Conservation (phyloP, 2,329 filamentous ascomycete genomes). For the Acephala macrosclerotiorum region DNA sequence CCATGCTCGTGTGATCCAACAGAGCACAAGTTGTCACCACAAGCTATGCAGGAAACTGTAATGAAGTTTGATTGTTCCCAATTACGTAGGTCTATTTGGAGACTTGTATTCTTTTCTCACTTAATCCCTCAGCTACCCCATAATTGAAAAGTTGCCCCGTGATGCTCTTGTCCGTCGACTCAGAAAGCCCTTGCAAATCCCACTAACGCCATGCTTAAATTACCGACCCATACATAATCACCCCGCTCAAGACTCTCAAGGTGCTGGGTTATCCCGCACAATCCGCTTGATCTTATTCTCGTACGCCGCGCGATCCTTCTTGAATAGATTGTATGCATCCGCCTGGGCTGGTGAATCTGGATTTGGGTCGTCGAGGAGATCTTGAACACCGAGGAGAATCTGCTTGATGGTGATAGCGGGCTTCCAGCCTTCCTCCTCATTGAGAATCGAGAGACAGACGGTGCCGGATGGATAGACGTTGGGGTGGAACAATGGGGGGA, state of each 20-base stretch:
- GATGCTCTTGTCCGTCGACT: not conserved
- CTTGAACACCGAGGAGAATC: slow-evolving; percentile 94
- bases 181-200: slow-evolving; percentile 24
- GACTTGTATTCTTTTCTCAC: slow-evolving; percentile 7
- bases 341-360: slow-evolving; percentile 96
- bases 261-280: slow-evolving; percentile 87
- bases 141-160: not conserved
- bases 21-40: not conserved
- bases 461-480: slow-evolving; percentile 99
- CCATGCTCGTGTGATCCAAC: slow-evolving; percentile 10
- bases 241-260: slow-evolving; percentile 50
- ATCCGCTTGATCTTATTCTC: slow-evolving; percentile 87
- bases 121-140: slow-evolving; percentile 7
- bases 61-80: not conserved
- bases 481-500: slow-evolving; percentile 94
- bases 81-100: slow-evolving; percentile 12
- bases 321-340: slow-evolving; percentile 96
- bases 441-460: slow-evolving; percentile 95
- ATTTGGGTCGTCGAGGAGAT: slow-evolving; percentile 94
- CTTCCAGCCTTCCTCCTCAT: slow-evolving; percentile 98
- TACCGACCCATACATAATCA: slow-evolving; percentile 21
- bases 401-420: slow-evolving; percentile 98
- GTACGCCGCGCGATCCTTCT: slow-evolving; percentile 87
- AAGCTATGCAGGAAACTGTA: not conserved
- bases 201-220: slow-evolving; percentile 36